These are phyloP conservation scores for Larix sibirica DNA, from an alignment of 83 land plant species.

Conservation along the genomic window DNA sequence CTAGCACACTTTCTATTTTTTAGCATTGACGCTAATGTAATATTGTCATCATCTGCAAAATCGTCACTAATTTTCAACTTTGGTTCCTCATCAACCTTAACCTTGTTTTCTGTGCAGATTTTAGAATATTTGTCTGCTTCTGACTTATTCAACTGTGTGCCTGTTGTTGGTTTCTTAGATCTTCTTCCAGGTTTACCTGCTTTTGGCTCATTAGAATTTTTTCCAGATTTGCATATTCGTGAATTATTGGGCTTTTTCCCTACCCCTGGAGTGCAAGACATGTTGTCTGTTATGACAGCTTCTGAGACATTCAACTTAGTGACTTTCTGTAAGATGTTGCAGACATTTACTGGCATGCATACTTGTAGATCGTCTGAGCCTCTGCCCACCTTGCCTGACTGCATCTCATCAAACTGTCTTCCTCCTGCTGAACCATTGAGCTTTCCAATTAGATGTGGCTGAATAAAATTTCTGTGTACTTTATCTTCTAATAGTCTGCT, in stretches of 20 bases:
- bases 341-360: not conserved
- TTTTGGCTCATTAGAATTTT: not conserved
- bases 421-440: not conserved
- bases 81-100: not conserved
- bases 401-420: not conserved
- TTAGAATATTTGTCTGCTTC: not conserved
- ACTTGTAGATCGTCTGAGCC: conserved; percentile 10
- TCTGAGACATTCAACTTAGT: not conserved
- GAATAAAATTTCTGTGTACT: no score
- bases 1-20: not conserved
- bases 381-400: not conserved
- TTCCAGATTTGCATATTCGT: not conserved
- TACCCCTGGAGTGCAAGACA: not conserved
- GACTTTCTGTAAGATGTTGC: not conserved
- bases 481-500: no score
- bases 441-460: no score
- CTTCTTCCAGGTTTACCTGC: not conserved
- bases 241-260: not conserved
- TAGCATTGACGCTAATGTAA: conserved; percentile 2
- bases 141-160: not conserved
- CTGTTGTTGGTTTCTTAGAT: not conserved
- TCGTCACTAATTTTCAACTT: not conserved
- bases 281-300: not conserved
- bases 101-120: not conserved
- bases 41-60: conserved; percentile 10